A percentile compares a stretch with the other conserved stretches of the same genome.
phyloP scores from a whole-genome alignment of 2,329 filamentous ascomycete species.

The Aspergillus jensenii region DNA sequence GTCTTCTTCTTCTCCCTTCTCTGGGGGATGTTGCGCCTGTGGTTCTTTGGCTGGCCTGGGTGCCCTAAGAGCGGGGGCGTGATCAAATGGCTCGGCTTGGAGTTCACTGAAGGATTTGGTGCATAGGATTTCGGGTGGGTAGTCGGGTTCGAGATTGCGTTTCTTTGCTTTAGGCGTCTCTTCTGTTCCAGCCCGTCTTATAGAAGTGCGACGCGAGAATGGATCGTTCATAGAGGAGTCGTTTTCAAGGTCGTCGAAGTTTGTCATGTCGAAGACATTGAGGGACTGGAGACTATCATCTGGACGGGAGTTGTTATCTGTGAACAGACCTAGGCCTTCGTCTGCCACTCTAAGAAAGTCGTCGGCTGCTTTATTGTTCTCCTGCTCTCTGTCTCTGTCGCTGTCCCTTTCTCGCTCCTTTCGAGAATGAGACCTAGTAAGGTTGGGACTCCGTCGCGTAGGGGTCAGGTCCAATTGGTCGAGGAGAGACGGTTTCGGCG shows the following conservation, averaged over 20 bases:
- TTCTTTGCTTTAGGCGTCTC: conserved; percentile 28
- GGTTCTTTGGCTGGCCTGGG: conserved; percentile 18
- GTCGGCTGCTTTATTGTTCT: conserved; percentile 16
- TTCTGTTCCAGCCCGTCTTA: conserved; percentile 27
- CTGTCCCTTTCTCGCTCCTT: conserved; percentile 4
- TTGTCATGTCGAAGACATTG: conserved; percentile 33
- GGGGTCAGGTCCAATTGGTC: conserved; percentile 39
- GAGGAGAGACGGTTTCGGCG: conserved; percentile 40
- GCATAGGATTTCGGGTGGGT: conserved; percentile 45
- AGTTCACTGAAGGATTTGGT: conserved; percentile 51
- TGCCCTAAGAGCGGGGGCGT: conserved; percentile 32
- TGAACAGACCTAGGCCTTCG: conserved; percentile 26
- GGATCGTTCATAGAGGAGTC: conserved; percentile 31
- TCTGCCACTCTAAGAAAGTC: conserved; percentile 15
- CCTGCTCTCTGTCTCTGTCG: not conserved
- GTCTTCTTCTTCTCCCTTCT: conserved; percentile 21
- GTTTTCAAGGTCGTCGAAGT: conserved; percentile 31
- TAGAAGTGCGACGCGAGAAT: conserved; percentile 29
- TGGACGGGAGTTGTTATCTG: conserved; percentile 20
- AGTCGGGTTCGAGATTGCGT: conserved; percentile 46
- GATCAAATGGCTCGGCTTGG: conserved; percentile 51
- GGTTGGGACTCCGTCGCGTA: conserved; percentile 30
- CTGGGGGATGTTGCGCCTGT: conserved; percentile 22
- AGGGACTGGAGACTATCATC: conserved; percentile 26
- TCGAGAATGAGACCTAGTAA: conserved; percentile 26